Conservation (phyloP, 2,329 filamentous ascomycete species). For the Ramularia collo-cygni region DNA sequence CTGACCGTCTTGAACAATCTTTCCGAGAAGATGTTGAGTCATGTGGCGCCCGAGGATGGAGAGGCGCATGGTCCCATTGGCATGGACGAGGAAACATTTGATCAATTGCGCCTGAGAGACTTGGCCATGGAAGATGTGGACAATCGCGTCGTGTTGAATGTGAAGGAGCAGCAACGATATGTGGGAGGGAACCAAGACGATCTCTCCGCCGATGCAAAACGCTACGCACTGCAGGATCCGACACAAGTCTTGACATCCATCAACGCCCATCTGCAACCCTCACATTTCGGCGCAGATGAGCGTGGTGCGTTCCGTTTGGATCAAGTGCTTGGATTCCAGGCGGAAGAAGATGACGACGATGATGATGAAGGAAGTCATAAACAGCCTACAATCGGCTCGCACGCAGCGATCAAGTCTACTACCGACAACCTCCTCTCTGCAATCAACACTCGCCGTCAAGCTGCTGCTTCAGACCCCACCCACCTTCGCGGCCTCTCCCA, state of each 20-base stretch:
- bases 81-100: slow-evolving; percentile 65
- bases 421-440: slow-evolving; percentile 61
- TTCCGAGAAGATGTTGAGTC: slow-evolving; percentile 87
- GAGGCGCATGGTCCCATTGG: slow-evolving; percentile 59
- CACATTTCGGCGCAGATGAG: slow-evolving; percentile 26
- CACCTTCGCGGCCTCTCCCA: slow-evolving; percentile 32
- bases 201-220: slow-evolving; percentile 42
- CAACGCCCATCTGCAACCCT: slow-evolving; percentile 53
- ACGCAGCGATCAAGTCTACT: slow-evolving; percentile 56
- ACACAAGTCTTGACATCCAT: slow-evolving; percentile 59
- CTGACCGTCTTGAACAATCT: slow-evolving; percentile 82
- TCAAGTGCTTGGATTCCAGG: slow-evolving; percentile 59
- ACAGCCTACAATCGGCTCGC: slow-evolving; percentile 57
- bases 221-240: slow-evolving; percentile 65
- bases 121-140: slow-evolving; percentile 67
- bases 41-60: slow-evolving; percentile 72
- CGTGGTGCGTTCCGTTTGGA: slow-evolving; percentile 44
- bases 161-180: slow-evolving; percentile 80
- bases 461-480: slow-evolving; percentile 20
- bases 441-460: slow-evolving; percentile 45
- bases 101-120: slow-evolving; percentile 71
- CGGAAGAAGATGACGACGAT: slow-evolving; percentile 54
- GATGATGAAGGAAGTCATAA: slow-evolving; percentile 42
- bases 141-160: slow-evolving; percentile 72
- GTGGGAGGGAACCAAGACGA: slow-evolving; percentile 52